Base-by-base conservation (phyloP, 371 early-diverging fungal genomes). In the Mucor circinelloides region DNA sequence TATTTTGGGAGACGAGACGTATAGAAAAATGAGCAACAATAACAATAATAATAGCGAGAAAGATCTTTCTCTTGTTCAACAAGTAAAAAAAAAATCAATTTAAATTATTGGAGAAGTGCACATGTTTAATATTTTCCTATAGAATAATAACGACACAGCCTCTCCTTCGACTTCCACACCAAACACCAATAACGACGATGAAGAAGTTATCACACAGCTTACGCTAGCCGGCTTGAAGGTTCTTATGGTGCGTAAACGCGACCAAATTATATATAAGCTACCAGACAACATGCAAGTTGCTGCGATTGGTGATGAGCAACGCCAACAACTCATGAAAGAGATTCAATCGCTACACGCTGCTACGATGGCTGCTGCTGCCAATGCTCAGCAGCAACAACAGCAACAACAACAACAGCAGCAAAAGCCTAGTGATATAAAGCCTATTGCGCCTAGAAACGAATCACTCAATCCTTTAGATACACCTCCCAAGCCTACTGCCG, bases 251-350 rank as follows among this genome's bases (percentile, higher is more conserved):
- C 81, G 80, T 25, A 85, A 85, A 27, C 77, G 79, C 46, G 87
- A 87, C 69, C 87, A 87, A 54, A 86, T 88, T 64, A 83, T 88
- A 19, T 88, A 88, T 63, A 88, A 86, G 44, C 63, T 88, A 36
- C 85, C 87, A 4, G 87, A 85, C 69, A 81, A 85, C 57, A 85
- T 87, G 82, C 82, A 84, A 1, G 81, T 87, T 10, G 67, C 82
- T 27, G 81, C 85, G 2, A 74, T 88, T 7, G 73, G 74, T 12
- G 74, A 77, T 54, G 79, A 86, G n/a, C 84, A 85, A 67, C 77
- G 82, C 15, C 75, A 84, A 42, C 67, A 75, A 30, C 69, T 88
- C 8, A 64, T 85, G 61, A 72, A 76, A 25, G 84, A 86, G 58
- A 88, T 88, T 65, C 80, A 86, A 58, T 71, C 83, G 0, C 72